Conservation (phyloP, 106 monocot genomes). For the Narthecium ossifragum region DNA sequence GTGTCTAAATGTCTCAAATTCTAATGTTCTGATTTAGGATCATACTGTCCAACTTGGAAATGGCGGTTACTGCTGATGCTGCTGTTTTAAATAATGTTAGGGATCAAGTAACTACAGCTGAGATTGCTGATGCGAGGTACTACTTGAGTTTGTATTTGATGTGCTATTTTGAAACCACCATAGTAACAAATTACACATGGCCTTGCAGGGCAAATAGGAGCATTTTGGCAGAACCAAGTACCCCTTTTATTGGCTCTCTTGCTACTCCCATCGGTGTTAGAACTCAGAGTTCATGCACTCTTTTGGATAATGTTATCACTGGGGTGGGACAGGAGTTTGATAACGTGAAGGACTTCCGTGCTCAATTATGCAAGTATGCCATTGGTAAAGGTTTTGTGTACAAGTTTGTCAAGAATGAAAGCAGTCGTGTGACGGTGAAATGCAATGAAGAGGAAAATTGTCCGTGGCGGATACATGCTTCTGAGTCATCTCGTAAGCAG, state of each 20-base stretch:
- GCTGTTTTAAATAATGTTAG: conserved; percentile 7
- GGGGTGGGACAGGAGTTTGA: conserved; percentile 91
- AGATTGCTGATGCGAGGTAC: too few species aligned
- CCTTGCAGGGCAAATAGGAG: conserved; percentile 26
- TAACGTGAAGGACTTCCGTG: conserved; percentile 78
- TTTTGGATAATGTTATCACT: conserved; percentile 49
- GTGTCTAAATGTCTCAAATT: conserved; percentile 3
- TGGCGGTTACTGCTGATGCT: conserved; percentile 8
- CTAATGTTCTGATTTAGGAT: conserved; percentile 10
- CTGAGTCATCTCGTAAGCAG: conserved; percentile 68
- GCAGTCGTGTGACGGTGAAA: conserved; percentile 62
- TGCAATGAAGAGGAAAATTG: conserved; percentile 67
- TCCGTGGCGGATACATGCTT: conserved; percentile 85
- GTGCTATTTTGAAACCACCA: neutral
- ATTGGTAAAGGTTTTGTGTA: conserved; percentile 82
- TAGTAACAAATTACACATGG: neutral
- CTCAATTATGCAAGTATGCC: conserved; percentile 65
- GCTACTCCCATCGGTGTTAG: conserved; percentile 17
- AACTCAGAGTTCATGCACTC: conserved; percentile 9
- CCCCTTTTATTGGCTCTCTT: conserved; percentile 18
- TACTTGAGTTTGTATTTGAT: neutral
- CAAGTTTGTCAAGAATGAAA: conserved; percentile 85
- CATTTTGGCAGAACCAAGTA: conserved; percentile 25
- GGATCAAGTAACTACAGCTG: conserved; percentile 17
- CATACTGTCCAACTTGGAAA: conserved; percentile 8